phyloP scores from a whole-genome alignment of 73 alveolate species.

The Breviolum minutum region DNA sequence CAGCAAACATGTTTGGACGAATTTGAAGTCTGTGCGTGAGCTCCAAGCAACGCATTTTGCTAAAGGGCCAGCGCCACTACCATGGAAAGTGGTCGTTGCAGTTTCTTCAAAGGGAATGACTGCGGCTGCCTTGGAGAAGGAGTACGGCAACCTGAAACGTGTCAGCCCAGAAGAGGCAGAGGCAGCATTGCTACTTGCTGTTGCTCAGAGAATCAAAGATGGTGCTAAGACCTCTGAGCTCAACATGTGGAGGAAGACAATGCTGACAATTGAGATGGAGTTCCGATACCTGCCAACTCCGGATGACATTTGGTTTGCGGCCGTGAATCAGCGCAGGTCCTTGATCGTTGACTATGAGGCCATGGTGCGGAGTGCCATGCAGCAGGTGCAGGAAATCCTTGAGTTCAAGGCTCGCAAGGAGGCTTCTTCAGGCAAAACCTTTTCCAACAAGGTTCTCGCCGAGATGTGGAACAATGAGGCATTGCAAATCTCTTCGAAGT shows the following conservation, averaged over 20 bases:
- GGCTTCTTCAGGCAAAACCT: neutral
- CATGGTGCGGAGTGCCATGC: slow-evolving; percentile 16
- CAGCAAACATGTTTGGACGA: neutral
- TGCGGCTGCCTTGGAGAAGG: slow-evolving; percentile 10
- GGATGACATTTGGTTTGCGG: neutral
- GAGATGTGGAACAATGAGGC: neutral
- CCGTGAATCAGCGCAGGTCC: slow-evolving; percentile 8
- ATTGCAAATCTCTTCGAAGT: neutral
- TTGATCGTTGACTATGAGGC: slow-evolving; percentile 41
- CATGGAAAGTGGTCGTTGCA: slow-evolving; percentile 16
- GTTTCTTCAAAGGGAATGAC: neutral
- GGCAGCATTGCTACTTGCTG: slow-evolving; percentile 14
- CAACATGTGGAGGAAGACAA: neutral
- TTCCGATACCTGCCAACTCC: neutral
- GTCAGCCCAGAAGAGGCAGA: neutral
- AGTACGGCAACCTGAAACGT: neutral
- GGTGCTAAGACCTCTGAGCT: neutral
- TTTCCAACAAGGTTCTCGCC: neutral
- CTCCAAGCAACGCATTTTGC: neutral
- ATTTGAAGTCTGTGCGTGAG: neutral
- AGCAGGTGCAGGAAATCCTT: neutral
- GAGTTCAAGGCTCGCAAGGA: neutral
- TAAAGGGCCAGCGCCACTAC: neutral
- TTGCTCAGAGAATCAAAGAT: neutral
- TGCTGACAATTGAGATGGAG: slow-evolving; percentile 6